These are phyloP conservation scores for Mycena maculata DNA, from an alignment of 768 basidiomycete genomes.

Conservation along the genomic window DNA sequence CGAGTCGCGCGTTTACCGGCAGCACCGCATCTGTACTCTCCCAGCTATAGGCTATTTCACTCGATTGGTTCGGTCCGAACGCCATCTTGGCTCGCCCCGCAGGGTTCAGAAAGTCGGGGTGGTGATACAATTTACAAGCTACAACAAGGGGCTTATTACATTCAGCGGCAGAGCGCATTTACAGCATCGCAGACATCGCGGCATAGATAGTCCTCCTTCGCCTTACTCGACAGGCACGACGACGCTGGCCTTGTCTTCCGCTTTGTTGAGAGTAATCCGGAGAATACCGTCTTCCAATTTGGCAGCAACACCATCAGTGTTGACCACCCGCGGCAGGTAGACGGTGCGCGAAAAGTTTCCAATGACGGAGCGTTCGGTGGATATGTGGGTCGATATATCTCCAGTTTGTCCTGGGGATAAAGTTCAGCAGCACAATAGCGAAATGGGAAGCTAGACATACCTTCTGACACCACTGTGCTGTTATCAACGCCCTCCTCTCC, in stretches of 20 bases:
- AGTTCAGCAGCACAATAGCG: conserved; percentile 1
- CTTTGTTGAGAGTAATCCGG: conserved; percentile 69
- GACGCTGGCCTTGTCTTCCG: conserved; percentile 66
- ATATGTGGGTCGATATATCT: conserved; percentile 57
- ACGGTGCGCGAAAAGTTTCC: conserved; percentile 77
- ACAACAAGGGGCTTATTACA: too few species aligned
- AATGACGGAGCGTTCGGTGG: conserved; percentile 70
- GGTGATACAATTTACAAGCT: too few species aligned
- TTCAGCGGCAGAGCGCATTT: too few species aligned
- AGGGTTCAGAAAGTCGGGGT: too few species aligned
- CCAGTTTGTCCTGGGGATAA: conserved; percentile 30
- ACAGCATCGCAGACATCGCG: too few species aligned
- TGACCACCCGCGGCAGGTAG: conserved; percentile 74
- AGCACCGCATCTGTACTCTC: too few species aligned
- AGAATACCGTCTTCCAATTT: conserved; percentile 78
- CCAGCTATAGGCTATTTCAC: too few species aligned
- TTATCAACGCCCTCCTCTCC: conserved; percentile 35
- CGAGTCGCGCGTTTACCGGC: too few species aligned
- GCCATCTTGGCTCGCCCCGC: too few species aligned
- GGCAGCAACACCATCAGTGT: conserved; percentile 67
- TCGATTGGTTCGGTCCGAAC: too few species aligned
- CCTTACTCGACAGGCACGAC: conserved; percentile 56
- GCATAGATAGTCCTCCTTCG: too few species aligned
- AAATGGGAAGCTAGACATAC: conserved; percentile 37
- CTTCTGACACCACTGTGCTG: conserved; percentile 41